These are phyloP conservation scores for Alternaria solani DNA, from an alignment of 2,329 filamentous ascomycete species.

Conservation along the genomic window DNA sequence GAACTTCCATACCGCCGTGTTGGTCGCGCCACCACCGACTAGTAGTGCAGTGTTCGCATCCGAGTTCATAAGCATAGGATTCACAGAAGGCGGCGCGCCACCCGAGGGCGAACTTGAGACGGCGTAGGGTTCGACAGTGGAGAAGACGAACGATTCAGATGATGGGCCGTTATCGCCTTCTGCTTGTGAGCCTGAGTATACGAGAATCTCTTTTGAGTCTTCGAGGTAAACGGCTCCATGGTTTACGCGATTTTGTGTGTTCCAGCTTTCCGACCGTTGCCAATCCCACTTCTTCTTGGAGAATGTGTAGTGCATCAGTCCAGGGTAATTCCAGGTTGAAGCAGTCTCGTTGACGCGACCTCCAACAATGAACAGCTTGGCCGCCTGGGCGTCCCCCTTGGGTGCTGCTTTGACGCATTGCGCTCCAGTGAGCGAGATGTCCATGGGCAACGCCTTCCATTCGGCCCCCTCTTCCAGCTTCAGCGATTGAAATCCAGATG, in stretches of 20 bases:
- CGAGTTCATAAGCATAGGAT: slow-evolving; percentile 79
- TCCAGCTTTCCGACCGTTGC: slow-evolving; percentile 58
- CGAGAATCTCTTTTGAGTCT: slow-evolving; percentile 73
- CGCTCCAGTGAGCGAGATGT: slow-evolving; percentile 75
- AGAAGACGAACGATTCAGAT: slow-evolving; percentile 78
- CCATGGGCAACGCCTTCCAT: slow-evolving; percentile 73
- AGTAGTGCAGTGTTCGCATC: slow-evolving; percentile 74
- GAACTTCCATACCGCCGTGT: slow-evolving; percentile 77
- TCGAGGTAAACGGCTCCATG: slow-evolving; percentile 81
- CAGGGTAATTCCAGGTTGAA: slow-evolving; percentile 66
- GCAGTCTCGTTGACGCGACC: slow-evolving; percentile 59
- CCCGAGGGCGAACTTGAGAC: slow-evolving; percentile 61
- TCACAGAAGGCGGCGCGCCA: slow-evolving; percentile 66
- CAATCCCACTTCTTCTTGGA: slow-evolving; percentile 65
- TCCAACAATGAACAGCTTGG: slow-evolving; percentile 82
- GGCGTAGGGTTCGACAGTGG: slow-evolving; percentile 69
- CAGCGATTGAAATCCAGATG: slow-evolving; percentile 77
- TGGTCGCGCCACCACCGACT: slow-evolving; percentile 74
- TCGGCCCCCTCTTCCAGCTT: slow-evolving; percentile 71
- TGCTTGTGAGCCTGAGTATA: slow-evolving; percentile 80
- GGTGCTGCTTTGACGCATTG: slow-evolving; percentile 77
- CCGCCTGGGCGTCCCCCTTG: slow-evolving; percentile 62
- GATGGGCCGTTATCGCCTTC: slow-evolving; percentile 64
- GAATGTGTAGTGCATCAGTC: slow-evolving; percentile 75
- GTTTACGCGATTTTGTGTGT: slow-evolving; percentile 72